Base-by-base conservation (phyloP, 1,284 basidiomycete species). In the Apiotrichum brassicae region DNA sequence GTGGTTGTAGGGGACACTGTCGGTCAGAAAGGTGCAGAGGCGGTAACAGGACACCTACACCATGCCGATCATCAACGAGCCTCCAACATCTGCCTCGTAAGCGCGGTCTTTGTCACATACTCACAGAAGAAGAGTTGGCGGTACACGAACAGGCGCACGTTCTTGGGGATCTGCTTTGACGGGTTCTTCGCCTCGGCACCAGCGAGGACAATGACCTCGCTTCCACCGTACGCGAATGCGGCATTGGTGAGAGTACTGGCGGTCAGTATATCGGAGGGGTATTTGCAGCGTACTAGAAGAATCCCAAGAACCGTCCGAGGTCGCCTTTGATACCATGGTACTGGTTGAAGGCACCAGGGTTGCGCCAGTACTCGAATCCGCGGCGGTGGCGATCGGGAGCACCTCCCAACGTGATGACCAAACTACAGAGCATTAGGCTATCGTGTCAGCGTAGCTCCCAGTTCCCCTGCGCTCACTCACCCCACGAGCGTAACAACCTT, bases 131-230 rank as follows among this genome's bases (percentile, higher is more conserved):
- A 57, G 26, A 76, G 76, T 57, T 92, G 87, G 62, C 85, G 82
- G 58, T 83, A 75, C 66, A 84, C 85, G 24, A 91, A 86, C 32
- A 83, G 76, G 54, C 78, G 77, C 70, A 85, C 82, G 2, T 87
- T 87, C 62, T 82, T 84, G 32, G 82, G 78, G 51, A 91, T 82
- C 62, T 86, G 87, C 19, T 81, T 79, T 35, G 84, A 80, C 2
- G 87, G 87, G 63, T 79, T 86, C 55, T 63, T 62, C 47, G 71
- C 68, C 51, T 75, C 74, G 22, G 64, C 73, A 19, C 71, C 73
- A 8, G 71, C 66, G 37, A 75, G 70, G 20, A 74, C 74, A n/a
- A 72, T 63, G 49, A 70, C 68, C 53, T 73, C 71, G 19, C 65
- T 66, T 11, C 50, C 50, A 11, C 45, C 46, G 28, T 47, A 52